A percentile compares a stretch with the other conserved stretches of the same genome.
phyloP scores from a whole-genome alignment of 2,329 filamentous ascomycete species.

The Cladosporium sp. region DNA sequence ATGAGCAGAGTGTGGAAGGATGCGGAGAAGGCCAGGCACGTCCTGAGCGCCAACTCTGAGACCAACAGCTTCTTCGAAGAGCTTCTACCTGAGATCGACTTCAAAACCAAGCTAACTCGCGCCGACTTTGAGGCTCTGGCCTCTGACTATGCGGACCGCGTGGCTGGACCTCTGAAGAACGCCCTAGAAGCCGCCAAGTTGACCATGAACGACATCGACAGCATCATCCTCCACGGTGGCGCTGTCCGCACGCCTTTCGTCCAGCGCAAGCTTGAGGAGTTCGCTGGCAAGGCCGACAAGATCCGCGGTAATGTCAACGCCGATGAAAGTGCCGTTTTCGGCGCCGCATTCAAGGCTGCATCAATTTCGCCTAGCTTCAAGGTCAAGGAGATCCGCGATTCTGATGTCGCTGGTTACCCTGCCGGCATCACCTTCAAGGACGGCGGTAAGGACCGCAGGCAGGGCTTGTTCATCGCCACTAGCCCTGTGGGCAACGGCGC shows the following conservation, averaged over 20 bases:
- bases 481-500: slow-evolving; percentile 61
- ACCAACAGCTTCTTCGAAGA: slow-evolving; percentile 79
- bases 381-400: slow-evolving; percentile 89
- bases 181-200: slow-evolving; percentile 72
- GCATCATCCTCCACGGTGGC: slow-evolving; percentile 90
- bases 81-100: slow-evolving; percentile 86
- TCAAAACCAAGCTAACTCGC: slow-evolving; percentile 83
- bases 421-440: slow-evolving; percentile 69
- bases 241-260: slow-evolving; percentile 89
- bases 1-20: slow-evolving; percentile 92
- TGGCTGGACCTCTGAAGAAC: slow-evolving; percentile 65
- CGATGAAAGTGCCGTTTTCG: slow-evolving; percentile 94
- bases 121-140: slow-evolving; percentile 77
- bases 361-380: slow-evolving; percentile 91
- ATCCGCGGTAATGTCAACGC: slow-evolving; percentile 93
- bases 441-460: slow-evolving; percentile 63
- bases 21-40: slow-evolving; percentile 78
- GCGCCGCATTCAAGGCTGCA: slow-evolving; percentile 90
- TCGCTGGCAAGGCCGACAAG: slow-evolving; percentile 69
- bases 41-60: slow-evolving; percentile 89
- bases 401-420: slow-evolving; percentile 71
- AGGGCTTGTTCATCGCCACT: slow-evolving; percentile 76
- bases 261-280: slow-evolving; percentile 77
- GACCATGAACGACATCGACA: slow-evolving; percentile 72
- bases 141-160: slow-evolving; percentile 61